Percentiles rank a stretch among this genome's conserved stretches.
phyloP scores from a whole-genome alignment of 768 basidiomycete species.

The Flagelloscypha sp. region DNA sequence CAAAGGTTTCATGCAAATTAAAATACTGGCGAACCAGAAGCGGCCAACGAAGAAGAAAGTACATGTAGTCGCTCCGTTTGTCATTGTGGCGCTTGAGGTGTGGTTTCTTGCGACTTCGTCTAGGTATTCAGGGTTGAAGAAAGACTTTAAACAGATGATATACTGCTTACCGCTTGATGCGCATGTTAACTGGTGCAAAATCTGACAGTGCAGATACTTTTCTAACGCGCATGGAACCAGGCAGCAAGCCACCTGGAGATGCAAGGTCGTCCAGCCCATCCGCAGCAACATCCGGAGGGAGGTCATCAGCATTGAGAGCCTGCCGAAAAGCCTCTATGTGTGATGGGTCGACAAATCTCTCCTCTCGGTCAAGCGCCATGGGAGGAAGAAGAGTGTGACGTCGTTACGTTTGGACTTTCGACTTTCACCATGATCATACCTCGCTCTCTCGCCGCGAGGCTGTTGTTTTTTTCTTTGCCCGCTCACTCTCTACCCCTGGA shows the following conservation, averaged over 20 bases:
- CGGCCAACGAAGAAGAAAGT: slow-evolving; percentile 79
- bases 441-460: too few species aligned
- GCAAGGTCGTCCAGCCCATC: slow-evolving; percentile 17
- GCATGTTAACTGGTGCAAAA: slow-evolving; percentile 85
- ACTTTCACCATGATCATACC: too few species aligned
- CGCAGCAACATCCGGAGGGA: slow-evolving; percentile 21
- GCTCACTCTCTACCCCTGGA: too few species aligned
- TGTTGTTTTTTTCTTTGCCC: too few species aligned
- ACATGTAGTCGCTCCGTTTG: slow-evolving; percentile 64
- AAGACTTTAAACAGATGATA: too few species aligned
- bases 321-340: slow-evolving; percentile 73
- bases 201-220: slow-evolving; percentile 82
- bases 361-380: too few species aligned
- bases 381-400: too few species aligned
- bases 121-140: slow-evolving; percentile 1
- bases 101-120: slow-evolving; percentile 26
- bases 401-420: too few species aligned
- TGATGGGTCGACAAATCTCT: too few species aligned
- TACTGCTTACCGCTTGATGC: slow-evolving; percentile 66
- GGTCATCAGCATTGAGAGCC: slow-evolving; percentile 60
- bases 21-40: slow-evolving; percentile 48
- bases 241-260: slow-evolving; percentile 26
- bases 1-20: background rate
- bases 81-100: slow-evolving; percentile 20
- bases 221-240: slow-evolving; percentile 44